Conservation (phyloP, 148 eudicot species). For the Amaranthus hypochondriacus region DNA sequence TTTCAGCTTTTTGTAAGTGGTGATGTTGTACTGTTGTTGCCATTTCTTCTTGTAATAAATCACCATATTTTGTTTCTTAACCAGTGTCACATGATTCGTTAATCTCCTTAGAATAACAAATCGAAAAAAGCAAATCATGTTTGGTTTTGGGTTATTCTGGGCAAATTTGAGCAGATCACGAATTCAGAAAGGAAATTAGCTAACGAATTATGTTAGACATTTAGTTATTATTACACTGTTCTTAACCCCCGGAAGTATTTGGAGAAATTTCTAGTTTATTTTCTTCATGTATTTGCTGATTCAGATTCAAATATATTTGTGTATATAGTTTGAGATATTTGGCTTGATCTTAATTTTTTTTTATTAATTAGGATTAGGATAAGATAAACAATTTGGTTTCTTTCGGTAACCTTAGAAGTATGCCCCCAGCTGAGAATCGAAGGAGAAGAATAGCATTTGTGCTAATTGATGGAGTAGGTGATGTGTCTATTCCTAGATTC, state of each 20-base stretch:
- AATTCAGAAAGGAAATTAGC: neutral
- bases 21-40: neutral
- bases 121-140: no score
- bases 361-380: neutral
- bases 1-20: neutral
- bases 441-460: constrained; percentile 86
- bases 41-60: neutral
- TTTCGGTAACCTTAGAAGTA: constrained; percentile 17
- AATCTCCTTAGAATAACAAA: no score
- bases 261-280: no score
- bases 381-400: neutral
- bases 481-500: constrained; percentile 81
- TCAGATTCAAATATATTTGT: no score
- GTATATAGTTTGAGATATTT: neutral
- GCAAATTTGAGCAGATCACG: no score
- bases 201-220: neutral
- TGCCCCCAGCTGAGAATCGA: constrained; percentile 52
- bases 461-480: constrained; percentile 86
- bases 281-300: no score
- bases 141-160: no score
- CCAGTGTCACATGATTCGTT: no score
- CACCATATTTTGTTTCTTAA: neutral
- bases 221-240: neutral
- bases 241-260: neutral
- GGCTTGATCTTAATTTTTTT: neutral